These are phyloP conservation scores for Allium sativum DNA, from an alignment of 106 monocot genomes.

Conservation along the genomic window DNA sequence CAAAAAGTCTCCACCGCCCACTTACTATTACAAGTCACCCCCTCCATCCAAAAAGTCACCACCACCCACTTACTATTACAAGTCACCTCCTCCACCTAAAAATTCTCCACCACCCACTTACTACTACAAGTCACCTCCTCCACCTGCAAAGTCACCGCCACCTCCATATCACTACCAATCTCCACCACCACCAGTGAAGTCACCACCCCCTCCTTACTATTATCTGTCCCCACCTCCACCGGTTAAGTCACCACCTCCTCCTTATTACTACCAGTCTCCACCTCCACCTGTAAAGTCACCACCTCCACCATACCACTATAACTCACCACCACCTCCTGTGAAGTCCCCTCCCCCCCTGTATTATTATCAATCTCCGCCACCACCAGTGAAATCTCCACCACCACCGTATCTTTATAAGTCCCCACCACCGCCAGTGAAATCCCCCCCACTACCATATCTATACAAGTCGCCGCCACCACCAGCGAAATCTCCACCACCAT, in stretches of 20 bases:
- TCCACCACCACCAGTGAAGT: neutral
- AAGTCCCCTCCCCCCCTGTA: neutral
- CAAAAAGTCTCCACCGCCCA: constrained; percentile 13
- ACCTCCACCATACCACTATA: neutral
- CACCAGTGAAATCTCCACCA: neutral
- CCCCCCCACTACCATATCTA: constrained; percentile 1
- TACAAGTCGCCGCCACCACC: constrained; percentile 22
- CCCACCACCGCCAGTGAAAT: too few relatives aligned
- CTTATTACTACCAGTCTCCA: constrained; percentile 2
- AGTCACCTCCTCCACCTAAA: constrained; percentile 22
- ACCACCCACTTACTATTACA: constrained; percentile 13
- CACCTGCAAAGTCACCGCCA: too few relatives aligned
- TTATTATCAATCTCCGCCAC: neutral
- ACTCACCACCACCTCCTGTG: neutral
- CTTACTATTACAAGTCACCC: constrained; percentile 23
- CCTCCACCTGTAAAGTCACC: neutral
- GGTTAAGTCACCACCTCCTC: neutral
- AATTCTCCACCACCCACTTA: constrained; percentile 7
- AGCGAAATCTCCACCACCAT: constrained; percentile 15
- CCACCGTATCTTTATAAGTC: neutral
- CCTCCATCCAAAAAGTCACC: constrained; percentile 14
- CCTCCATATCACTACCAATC: neutral
- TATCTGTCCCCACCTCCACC: neutral
- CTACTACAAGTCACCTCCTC: neutral
- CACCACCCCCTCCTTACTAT: constrained; percentile 4